Evolutionary conservation across 1,139 yeast species (phyloP).

Genomic region (Yamadazyma friedrichii): DNA sequence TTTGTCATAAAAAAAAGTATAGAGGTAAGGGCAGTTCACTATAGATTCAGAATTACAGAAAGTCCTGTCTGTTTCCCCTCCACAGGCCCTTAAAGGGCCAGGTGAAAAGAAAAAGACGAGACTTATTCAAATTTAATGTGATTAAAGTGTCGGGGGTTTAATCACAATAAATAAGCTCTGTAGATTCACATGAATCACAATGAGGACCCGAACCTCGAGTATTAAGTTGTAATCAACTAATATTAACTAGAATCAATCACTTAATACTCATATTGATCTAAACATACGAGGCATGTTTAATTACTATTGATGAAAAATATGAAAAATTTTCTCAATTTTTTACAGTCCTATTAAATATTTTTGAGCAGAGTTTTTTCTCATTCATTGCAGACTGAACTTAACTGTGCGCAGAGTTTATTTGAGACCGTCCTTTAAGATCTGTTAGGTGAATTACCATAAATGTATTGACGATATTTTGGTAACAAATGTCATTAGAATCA

Average conservation of each 20-base stretch:
- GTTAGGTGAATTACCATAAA: too few relatives aligned
- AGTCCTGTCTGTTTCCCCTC: too few relatives aligned
- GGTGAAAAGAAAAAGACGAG: constrained; percentile 4
- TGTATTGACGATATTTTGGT: too few relatives aligned
- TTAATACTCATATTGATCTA: constrained; percentile 1
- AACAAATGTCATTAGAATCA: too few relatives aligned
- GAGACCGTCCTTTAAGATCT: constrained; percentile 5
- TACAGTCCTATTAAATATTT: constrained; percentile 3
- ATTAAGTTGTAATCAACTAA: too few relatives aligned
- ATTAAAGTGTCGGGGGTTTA: constrained; percentile 91
- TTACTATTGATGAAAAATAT: constrained; percentile 12
- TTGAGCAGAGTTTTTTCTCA: constrained; percentile 3
- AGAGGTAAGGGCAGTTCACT: constrained; percentile 1
- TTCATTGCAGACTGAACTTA: constrained; percentile 4
- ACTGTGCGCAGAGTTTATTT: constrained; percentile 8
- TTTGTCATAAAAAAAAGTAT: background rate
- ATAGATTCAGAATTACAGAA: constrained; percentile 4
- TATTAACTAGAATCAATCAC: background rate
- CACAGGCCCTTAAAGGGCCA: background rate
- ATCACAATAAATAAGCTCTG: constrained; percentile 46
- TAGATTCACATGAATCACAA: constrained; percentile 13
- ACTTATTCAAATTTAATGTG: constrained; percentile 28
- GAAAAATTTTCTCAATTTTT: constrained; percentile 9
- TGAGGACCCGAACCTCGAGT: constrained; percentile 76
- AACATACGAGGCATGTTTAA: constrained; percentile 58